Percentiles rank a stretch among this genome's conserved stretches.
phyloP scores from a whole-genome alignment of 345 rosid species.

The Aquilaria sinensis region DNA sequence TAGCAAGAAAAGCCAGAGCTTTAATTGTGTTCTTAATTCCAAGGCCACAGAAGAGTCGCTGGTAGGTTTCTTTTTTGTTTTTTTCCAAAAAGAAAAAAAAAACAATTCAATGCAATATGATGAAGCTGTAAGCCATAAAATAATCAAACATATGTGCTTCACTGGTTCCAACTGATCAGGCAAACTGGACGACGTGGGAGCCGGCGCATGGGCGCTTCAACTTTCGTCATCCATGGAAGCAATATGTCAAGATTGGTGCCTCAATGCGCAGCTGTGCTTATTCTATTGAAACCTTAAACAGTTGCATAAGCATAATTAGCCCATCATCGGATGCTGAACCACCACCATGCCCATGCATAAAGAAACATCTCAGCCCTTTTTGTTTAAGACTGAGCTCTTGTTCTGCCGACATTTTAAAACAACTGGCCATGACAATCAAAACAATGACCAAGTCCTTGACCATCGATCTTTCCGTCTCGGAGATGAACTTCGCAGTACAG shows the following conservation, averaged over 20 bases:
- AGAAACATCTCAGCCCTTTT: conserved; percentile 29
- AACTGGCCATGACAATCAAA: conserved; percentile 35
- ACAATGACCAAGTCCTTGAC: conserved; percentile 41
- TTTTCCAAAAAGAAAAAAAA: too few species aligned
- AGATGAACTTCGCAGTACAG: conserved; percentile 50
- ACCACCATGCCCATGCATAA: conserved; percentile 33
- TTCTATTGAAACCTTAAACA: conserved; percentile 51
- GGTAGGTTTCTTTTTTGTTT: conserved; percentile 25
- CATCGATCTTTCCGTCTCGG: conserved; percentile 32
- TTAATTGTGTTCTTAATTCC: conserved; percentile 61
- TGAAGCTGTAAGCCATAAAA: too few species aligned
- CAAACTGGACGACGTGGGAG: conserved; percentile 74
- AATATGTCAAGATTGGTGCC: conserved; percentile 61
- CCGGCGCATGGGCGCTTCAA: conserved; percentile 67
- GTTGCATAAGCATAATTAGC: conserved; percentile 18
- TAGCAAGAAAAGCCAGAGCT: conserved; percentile 33
- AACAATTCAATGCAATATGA: too few species aligned
- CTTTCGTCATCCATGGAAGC: conserved; percentile 78
- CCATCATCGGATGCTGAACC: conserved; percentile 36
- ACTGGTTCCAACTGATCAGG: conserved; percentile 25
- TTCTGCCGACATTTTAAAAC: conserved; percentile 41
- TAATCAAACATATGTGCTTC: not conserved
- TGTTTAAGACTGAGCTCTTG: conserved; percentile 35
- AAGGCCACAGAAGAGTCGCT: conserved; percentile 64
- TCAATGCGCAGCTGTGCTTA: conserved; percentile 58